Percentiles rank a stretch among this genome's conserved stretches.
Conservation (phyloP, 805 yeast genomes). For the Yarrowia sp. region DNA sequence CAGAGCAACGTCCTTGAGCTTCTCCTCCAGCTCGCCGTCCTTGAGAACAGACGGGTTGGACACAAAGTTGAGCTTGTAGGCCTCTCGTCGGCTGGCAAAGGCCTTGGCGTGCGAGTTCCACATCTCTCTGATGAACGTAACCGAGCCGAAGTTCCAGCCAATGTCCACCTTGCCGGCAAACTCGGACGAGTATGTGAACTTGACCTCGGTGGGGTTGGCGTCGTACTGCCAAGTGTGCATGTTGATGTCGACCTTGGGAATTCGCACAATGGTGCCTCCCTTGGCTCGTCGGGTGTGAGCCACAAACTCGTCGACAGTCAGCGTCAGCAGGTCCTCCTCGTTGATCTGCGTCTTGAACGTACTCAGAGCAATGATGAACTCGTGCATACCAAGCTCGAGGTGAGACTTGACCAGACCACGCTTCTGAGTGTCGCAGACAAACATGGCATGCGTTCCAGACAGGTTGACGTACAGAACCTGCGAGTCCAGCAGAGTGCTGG, state of each 20-base stretch:
- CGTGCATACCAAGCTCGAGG: slow-evolving; percentile 58
- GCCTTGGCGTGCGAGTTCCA: slow-evolving; percentile 82
- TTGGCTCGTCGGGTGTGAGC: slow-evolving; percentile 52
- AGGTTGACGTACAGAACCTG: slow-evolving; percentile 59
- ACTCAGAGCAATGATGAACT: slow-evolving; percentile 67
- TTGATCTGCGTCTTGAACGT: slow-evolving; percentile 51
- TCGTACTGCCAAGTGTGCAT: slow-evolving; percentile 73
- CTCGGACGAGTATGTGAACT: slow-evolving; percentile 64
- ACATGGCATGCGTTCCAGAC: slow-evolving; percentile 35
- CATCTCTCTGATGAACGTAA: slow-evolving; percentile 88
- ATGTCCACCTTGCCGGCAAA: slow-evolving; percentile 91
- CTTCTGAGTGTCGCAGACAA: slow-evolving; percentile 33
- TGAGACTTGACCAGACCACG: slow-evolving; percentile 49
- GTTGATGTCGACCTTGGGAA: slow-evolving; percentile 70
- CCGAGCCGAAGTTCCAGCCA: slow-evolving; percentile 90
- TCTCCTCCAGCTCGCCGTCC: slow-evolving; percentile 38
- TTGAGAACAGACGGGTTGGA: slow-evolving; percentile 37
- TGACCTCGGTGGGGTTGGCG: slow-evolving; percentile 50
- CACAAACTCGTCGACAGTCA: slow-evolving; percentile 56
- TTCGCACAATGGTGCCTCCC: slow-evolving; percentile 77
- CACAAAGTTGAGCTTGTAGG: slow-evolving; percentile 39
- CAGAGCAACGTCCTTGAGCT: slow-evolving; percentile 41
- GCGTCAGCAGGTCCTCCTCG: slow-evolving; percentile 48
- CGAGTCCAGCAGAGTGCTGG: slow-evolving; percentile 74
- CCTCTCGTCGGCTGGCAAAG: slow-evolving; percentile 56